Percentiles rank a stretch among this genome's conserved stretches.
Evolutionary conservation across 1,284 basidiomycete species (phyloP).

Genomic region (Ustilago tritici): DNA sequence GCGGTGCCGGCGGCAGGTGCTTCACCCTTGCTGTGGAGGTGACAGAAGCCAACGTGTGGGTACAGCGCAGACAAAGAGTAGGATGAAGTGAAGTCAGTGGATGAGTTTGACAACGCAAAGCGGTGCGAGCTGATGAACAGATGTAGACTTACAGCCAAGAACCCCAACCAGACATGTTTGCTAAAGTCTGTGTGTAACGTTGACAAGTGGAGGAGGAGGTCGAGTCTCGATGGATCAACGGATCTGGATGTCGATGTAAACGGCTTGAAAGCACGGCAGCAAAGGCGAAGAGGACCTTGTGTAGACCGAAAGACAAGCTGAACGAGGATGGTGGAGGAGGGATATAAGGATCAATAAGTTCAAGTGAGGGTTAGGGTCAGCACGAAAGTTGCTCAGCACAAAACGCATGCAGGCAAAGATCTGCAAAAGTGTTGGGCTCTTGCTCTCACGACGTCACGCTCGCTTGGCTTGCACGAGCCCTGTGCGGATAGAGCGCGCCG

Average conservation of each 20-base stretch:
- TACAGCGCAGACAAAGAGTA: not conserved
- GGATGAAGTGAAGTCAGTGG: not conserved
- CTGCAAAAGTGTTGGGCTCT: slow-evolving; percentile 2
- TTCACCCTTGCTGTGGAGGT: slow-evolving; percentile 33
- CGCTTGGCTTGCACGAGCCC: slow-evolving; percentile 2
- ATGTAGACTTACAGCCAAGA: slow-evolving; percentile 63
- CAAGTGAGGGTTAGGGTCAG: slow-evolving; percentile 1
- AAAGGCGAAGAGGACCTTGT: not conserved
- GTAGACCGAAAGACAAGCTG: slow-evolving; percentile 1
- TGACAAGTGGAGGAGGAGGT: not conserved
- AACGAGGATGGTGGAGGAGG: slow-evolving; percentile 3
- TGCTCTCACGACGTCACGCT: not conserved
- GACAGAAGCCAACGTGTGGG: not conserved
- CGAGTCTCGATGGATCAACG: not conserved
- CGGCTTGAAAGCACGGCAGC: not conserved
- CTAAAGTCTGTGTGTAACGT: not conserved
- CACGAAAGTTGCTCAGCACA: not conserved
- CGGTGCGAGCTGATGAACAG: not conserved
- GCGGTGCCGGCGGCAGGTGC: slow-evolving; percentile 17
- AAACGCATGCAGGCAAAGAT: slow-evolving; percentile 5
- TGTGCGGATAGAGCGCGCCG: not conserved
- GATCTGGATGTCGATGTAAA: not conserved
- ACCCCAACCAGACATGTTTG: slow-evolving; percentile 66
- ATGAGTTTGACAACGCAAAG: slow-evolving; percentile 1
- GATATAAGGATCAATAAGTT: not conserved